phyloP scores from a whole-genome alignment of 2,329 filamentous ascomycete species.

The Pseudopyricularia cyperi region DNA sequence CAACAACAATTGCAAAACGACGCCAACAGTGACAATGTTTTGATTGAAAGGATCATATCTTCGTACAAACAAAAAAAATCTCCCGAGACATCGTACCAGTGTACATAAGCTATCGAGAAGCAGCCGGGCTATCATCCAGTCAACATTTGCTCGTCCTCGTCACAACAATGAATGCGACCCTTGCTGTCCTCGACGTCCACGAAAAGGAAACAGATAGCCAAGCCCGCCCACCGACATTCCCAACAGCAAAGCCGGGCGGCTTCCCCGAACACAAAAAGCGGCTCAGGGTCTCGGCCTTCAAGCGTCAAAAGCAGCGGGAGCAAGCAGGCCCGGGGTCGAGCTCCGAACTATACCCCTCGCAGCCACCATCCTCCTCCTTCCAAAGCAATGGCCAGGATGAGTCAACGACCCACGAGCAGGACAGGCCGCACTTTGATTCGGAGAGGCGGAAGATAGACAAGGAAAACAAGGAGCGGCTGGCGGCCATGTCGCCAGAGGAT shows the following conservation, averaged over 20 bases:
- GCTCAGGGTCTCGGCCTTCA: conserved; percentile 62
- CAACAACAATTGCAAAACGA: no score
- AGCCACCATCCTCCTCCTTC: neutral
- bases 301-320: conserved; percentile 42
- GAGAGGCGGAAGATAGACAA: conserved; percentile 66
- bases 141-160: neutral
- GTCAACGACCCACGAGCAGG: neutral
- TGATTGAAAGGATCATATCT: no score
- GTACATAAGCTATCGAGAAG: no score
- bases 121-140: no score
- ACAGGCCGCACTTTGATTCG: neutral
- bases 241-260: conserved; percentile 48
- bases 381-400: neutral
- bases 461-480: conserved; percentile 65
- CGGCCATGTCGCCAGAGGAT: conserved; percentile 67
- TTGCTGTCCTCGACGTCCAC: conserved; percentile 63
- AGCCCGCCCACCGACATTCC: conserved; percentile 50
- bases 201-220: conserved; percentile 50
- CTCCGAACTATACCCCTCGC: neutral
- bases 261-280: conserved; percentile 87
- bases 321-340: conserved; percentile 5
- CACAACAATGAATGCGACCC: conserved; percentile 21
- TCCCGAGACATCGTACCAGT: no score
- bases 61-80: no score
- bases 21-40: no score